Evolutionary conservation across 106 monocot species (phyloP), one percentile per base, ranked within the genome.

Genomic region (Chionographis japonica): DNA sequence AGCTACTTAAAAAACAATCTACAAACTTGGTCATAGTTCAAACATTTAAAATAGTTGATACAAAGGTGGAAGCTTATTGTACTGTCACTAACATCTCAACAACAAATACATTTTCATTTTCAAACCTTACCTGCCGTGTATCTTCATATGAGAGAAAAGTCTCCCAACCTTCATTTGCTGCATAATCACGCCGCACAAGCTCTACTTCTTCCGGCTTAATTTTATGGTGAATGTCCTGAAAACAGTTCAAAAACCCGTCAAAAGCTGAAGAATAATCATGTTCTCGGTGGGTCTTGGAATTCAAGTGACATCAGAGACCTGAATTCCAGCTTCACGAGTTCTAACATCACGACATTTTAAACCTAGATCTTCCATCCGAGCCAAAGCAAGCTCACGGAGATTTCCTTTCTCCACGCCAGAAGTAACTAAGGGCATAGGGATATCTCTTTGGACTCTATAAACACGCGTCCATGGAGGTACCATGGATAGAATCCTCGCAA

Each of bases 381-480:
- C 98, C 74, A 98, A 80, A 74, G 93, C 98, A 73, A 98, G 92
- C 70, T 98, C 98, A 57, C 98, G 86, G 35, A 98, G 92, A 72
- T 98, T 98, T 10, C 98, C 98, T 67, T 98, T 98, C 71, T 98
- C 98, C 65, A 98, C 98, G 67, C 98, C 98, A 62, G 98, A 92
- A 18, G 93, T 87, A 66, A 98, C 98, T n/a, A 98, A 79, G 3
- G 98, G 98, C 98, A 98, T 98, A 39, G 98, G 98, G 56, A 98
- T 98, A 81, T 98, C 98, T 54, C 98, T 84, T 76, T 98, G 98
- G 43, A 98, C 98, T 81, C 98, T 75, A 68, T 98, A 98, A 51
- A 98, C 93, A 60, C 98, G 92, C 12, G 98, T 98, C 98, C 98
- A 98, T 50, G 98, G 98, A 27, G 98, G 98, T 41, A 98, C 98